A percentile compares a stretch with the other conserved stretches of the same genome.
Evolutionary conservation across 2,329 filamentous ascomycete genomes (phyloP).

Genomic region (Pseudocercospora vitis): DNA sequence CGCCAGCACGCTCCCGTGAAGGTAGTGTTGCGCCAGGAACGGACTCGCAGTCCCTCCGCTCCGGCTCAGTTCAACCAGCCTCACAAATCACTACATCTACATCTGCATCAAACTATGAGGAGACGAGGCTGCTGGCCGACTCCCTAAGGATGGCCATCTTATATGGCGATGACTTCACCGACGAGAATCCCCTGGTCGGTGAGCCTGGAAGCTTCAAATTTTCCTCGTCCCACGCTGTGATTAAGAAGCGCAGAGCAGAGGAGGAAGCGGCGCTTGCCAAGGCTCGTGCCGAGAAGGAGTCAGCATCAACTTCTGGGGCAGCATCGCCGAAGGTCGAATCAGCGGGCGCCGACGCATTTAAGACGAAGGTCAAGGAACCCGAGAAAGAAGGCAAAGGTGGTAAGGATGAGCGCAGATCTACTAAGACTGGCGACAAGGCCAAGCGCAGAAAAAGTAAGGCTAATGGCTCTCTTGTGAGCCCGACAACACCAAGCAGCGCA

Average conservation of each 20-base stretch:
- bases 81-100: slow-evolving; percentile 24
- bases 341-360: slow-evolving; percentile 17
- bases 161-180: slow-evolving; percentile 63
- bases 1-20: slow-evolving; percentile 46
- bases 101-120: slow-evolving; percentile 20
- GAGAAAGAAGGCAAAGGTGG: slow-evolving; percentile 15
- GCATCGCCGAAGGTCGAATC: slow-evolving; percentile 14
- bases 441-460: slow-evolving; percentile 26
- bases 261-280: slow-evolving; percentile 35
- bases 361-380: slow-evolving; percentile 23
- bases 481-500: slow-evolving; percentile 24
- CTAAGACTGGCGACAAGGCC: slow-evolving; percentile 22
- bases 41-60: slow-evolving; percentile 32
- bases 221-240: slow-evolving; percentile 45
- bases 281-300: slow-evolving; percentile 25
- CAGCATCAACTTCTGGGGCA: slow-evolving; percentile 15
- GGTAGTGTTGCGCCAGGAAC: slow-evolving; percentile 41
- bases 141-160: slow-evolving; percentile 39
- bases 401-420: slow-evolving; percentile 21
- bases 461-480: slow-evolving; percentile 21
- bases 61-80: slow-evolving; percentile 32
- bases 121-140: slow-evolving; percentile 43
- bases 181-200: slow-evolving; percentile 62
- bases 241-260: slow-evolving; percentile 45
- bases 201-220: slow-evolving; percentile 65